These are phyloP conservation scores for Trametes cingulata DNA, from an alignment of 768 basidiomycete genomes.

Conservation along the genomic window DNA sequence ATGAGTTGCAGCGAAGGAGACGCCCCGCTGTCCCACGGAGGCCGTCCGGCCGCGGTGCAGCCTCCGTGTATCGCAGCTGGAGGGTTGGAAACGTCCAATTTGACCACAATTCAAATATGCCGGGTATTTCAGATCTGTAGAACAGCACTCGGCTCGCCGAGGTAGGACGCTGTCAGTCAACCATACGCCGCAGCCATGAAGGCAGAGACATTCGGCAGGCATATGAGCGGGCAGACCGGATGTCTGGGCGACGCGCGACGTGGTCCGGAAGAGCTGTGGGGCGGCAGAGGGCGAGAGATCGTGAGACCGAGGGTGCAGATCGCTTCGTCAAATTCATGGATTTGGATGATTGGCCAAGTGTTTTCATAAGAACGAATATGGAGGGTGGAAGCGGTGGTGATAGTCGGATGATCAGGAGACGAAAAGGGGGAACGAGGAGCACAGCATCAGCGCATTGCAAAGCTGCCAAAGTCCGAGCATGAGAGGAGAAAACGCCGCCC, in stretches of 20 bases:
- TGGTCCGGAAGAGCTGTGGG: neutral
- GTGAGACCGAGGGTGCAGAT: slow-evolving; percentile 16
- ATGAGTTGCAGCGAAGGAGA: neutral
- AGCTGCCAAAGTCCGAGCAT: slow-evolving; percentile 1
- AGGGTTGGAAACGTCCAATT: slow-evolving; percentile 3
- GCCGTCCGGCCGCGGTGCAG: neutral
- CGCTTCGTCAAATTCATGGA: slow-evolving; percentile 18
- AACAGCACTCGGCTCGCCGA: slow-evolving; percentile 7
- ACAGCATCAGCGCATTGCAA: slow-evolving; percentile 15
- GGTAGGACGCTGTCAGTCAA: neutral
- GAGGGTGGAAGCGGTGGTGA: neutral
- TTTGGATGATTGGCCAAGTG: slow-evolving; percentile 7
- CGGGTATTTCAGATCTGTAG: neutral
- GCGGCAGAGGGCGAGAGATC: slow-evolving; percentile 1
- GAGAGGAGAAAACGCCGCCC: slow-evolving; percentile 13
- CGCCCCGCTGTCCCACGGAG: neutral
- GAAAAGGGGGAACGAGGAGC: neutral
- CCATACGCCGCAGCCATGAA: neutral
- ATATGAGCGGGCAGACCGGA: neutral
- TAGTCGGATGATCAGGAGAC: slow-evolving; percentile 8
- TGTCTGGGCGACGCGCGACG: neutral
- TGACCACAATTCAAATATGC: slow-evolving; percentile 7
- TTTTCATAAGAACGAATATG: neutral
- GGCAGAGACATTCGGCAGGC: neutral
- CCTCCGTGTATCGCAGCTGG: neutral